Evolutionary conservation across 148 eudicot genomes (phyloP).

Genomic region (Rhododendron simsii): DNA sequence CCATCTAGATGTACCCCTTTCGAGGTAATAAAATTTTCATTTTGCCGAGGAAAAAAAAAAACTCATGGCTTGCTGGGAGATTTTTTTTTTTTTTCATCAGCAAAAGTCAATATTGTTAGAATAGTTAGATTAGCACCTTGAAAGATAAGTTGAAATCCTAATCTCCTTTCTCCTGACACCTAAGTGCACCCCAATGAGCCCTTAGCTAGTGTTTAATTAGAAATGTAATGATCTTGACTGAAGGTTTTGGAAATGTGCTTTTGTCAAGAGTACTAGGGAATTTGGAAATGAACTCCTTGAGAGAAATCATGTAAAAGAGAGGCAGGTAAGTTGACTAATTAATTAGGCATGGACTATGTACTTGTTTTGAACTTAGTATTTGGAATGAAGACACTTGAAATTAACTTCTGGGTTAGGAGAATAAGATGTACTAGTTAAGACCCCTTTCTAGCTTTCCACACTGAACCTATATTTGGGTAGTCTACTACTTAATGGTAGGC

Average conservation of each 20-base stretch:
- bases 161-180: neutral
- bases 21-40: too few species aligned
- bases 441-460: neutral
- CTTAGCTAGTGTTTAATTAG: neutral
- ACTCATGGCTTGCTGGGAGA: too few species aligned
- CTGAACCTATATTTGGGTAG: neutral
- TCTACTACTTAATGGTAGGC: neutral
- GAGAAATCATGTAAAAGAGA: neutral
- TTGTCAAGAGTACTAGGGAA: neutral
- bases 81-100: too few species aligned
- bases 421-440: too few species aligned
- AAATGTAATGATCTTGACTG: neutral
- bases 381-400: neutral
- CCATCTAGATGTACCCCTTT: too few species aligned
- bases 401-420: neutral
- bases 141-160: neutral
- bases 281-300: neutral
- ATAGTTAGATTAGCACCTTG: neutral
- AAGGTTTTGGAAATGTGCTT: neutral
- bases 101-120: neutral
- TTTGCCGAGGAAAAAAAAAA: too few species aligned
- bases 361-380: neutral
- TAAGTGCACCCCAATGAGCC: neutral
- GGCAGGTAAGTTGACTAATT: neutral
- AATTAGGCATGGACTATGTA: neutral